Percentiles rank a stretch among this genome's conserved stretches.
These are phyloP conservation scores for Leccinum disarticulatum DNA, from an alignment of 768 basidiomycete genomes.

Conservation along the genomic window DNA sequence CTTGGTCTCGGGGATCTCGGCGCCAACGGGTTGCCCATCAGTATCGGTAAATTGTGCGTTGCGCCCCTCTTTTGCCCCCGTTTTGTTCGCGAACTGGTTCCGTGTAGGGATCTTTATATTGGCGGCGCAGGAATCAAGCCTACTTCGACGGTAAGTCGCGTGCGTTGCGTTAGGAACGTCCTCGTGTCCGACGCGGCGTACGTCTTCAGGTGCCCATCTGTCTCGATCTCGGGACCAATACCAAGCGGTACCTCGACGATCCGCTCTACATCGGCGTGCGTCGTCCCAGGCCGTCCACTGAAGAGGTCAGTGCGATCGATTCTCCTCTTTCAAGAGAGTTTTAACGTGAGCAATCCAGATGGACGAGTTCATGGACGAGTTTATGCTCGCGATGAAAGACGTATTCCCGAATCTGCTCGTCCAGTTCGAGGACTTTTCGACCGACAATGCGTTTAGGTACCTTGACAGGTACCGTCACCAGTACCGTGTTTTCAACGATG, in stretches of 20 bases:
- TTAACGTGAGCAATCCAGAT: slow-evolving; percentile 39
- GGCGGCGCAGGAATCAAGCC: slow-evolving; percentile 68
- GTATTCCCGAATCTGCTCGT: slow-evolving; percentile 67
- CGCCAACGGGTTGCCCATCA: slow-evolving; percentile 49
- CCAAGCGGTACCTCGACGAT: slow-evolving; percentile 60
- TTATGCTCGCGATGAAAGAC: slow-evolving; percentile 66
- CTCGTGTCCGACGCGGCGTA: background rate
- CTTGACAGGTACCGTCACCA: slow-evolving; percentile 59
- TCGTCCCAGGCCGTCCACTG: slow-evolving; percentile 45
- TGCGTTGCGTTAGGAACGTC: background rate
- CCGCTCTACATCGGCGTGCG: slow-evolving; percentile 76
- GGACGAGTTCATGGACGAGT: slow-evolving; percentile 74
- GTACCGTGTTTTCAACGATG: slow-evolving; percentile 70
- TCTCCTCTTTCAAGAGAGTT: background rate
- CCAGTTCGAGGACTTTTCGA: slow-evolving; percentile 80
- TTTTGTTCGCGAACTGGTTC: background rate
- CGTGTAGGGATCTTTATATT: slow-evolving; percentile 58
- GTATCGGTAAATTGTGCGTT: slow-evolving; percentile 69
- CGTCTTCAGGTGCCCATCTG: slow-evolving; percentile 54
- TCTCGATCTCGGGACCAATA: slow-evolving; percentile 78
- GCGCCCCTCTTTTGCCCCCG: background rate
- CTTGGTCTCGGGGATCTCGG: slow-evolving; percentile 60
- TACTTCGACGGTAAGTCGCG: slow-evolving; percentile 37
- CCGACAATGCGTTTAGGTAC: slow-evolving; percentile 76
- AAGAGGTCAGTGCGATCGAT: slow-evolving; percentile 36